Evolutionary conservation across 2,329 filamentous ascomycete species (phyloP).

Genomic region (Penicillium sp.): DNA sequence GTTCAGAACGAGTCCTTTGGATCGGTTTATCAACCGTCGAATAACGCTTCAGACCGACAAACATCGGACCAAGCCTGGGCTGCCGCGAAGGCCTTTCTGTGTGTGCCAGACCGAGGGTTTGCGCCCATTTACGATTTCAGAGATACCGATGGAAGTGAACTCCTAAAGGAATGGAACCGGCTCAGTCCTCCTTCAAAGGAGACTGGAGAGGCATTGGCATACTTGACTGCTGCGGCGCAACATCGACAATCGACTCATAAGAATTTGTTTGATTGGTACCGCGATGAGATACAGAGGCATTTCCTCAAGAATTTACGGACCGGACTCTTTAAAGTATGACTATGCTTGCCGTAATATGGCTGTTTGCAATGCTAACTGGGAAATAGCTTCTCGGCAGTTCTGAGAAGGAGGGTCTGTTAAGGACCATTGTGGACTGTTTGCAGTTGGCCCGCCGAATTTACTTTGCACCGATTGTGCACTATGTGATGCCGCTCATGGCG

Average conservation of each 20-base stretch:
- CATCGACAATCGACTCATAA: slow-evolving; percentile 16
- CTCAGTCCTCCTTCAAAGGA: slow-evolving; percentile 29
- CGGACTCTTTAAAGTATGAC: slow-evolving; percentile 34
- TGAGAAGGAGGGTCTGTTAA: slow-evolving; percentile 27
- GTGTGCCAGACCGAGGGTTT: slow-evolving; percentile 38
- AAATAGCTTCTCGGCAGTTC: slow-evolving; percentile 27
- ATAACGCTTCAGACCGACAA: slow-evolving; percentile 29
- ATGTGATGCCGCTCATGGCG: slow-evolving; percentile 33
- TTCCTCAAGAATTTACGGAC: slow-evolving; percentile 41
- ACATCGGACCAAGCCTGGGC: slow-evolving; percentile 44
- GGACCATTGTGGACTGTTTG: slow-evolving; percentile 36
- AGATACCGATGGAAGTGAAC: slow-evolving; percentile 27
- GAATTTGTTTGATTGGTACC: slow-evolving; percentile 45
- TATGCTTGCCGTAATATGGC: background rate
- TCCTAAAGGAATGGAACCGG: slow-evolving; percentile 33
- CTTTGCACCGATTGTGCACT: background rate
- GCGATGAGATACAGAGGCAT: slow-evolving; percentile 44
- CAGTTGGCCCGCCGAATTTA: slow-evolving; percentile 40
- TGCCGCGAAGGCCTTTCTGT: slow-evolving; percentile 41
- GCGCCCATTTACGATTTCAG: slow-evolving; percentile 25
- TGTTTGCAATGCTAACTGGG: background rate
- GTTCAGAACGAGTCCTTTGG: slow-evolving; percentile 18
- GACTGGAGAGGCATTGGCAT: slow-evolving; percentile 34
- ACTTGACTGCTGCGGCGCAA: slow-evolving; percentile 24
- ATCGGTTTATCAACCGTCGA: slow-evolving; percentile 9